Evolutionary conservation across 148 eudicot species (phyloP), one percentile per base, ranked within the genome.

Genomic region (Pharnaceum exiguum): DNA sequence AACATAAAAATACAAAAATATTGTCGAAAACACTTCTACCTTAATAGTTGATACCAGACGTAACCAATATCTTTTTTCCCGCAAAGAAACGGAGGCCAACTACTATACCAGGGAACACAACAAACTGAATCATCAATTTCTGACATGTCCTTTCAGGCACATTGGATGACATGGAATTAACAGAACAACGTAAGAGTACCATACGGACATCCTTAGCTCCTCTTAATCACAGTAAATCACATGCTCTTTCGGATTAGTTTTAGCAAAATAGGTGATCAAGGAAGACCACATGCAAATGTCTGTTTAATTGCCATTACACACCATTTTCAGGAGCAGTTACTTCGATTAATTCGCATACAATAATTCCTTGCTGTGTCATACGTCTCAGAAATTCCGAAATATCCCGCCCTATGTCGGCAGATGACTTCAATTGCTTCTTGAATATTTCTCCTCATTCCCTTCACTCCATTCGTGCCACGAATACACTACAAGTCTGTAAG

Each of bases 261-360:
- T 36, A 22, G 59, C 30, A 38, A 60, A 35, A 35, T 35, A 6
- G 12, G 12, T 23, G 32, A 31, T 9, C 8, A 27, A 22, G 32
- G 9, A 16, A 45, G 10, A 48, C 46, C 55, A 60, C 55, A 47
- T 60, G 65, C 65, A 23, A 28, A 46, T 60, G 65, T 47, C 45
- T 60, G 7, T 24, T 60, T 33, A 33, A 47, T 24, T n/a, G 51
- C 44, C 43, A 32, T 46, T 59, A 5, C 38, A 24, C 12, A 25
- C 55, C 22, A 33, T 46, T 46, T 46, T 12, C 1, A 57, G 61
- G 19, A 28, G 6, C 40, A 28, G 30, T 30, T 9, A 18, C 29
- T 23, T 60, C 4, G n/a, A 60, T 47, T 32, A n/a, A n/a, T n/a
- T 35, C 25, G 21, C 45, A 35, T 11, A 24, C 27, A 53, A 52